Evolutionary conservation across 495 filamentous ascomycete species (phyloP).

Genomic region (Viridothelium virens): DNA sequence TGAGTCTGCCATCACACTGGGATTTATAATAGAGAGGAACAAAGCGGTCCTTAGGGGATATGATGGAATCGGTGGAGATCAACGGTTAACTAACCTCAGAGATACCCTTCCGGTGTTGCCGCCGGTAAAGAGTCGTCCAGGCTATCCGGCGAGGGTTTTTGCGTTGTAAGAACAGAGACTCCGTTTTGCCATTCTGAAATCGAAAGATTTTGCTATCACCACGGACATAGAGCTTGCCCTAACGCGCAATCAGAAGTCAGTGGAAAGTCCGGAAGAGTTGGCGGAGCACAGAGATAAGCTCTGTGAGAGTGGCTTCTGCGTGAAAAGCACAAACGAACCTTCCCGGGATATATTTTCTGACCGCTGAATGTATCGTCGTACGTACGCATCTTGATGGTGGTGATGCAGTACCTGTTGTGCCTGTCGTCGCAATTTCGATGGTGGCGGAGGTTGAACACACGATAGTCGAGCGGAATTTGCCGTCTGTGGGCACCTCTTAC

Average conservation of each 20-base stretch:
- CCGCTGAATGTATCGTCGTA: slow-evolving; percentile 98
- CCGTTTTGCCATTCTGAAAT: slow-evolving; percentile 99
- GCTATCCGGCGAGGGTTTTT: slow-evolving; percentile 99
- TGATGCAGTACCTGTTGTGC: slow-evolving; percentile 25
- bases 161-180: slow-evolving; percentile 98
- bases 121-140: slow-evolving; percentile 95
- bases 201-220: slow-evolving; percentile 99
- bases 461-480: neutral
- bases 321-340: slow-evolving; percentile 55
- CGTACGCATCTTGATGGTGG: slow-evolving; percentile 78
- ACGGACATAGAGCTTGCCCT: slow-evolving; percentile 99
- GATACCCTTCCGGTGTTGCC: slow-evolving; percentile 99
- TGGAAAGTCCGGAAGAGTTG: slow-evolving; percentile 6
- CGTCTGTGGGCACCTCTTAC: slow-evolving; percentile 8
- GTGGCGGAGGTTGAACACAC: neutral
- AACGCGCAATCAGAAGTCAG: slow-evolving; percentile 2
- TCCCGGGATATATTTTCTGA: slow-evolving; percentile 97
- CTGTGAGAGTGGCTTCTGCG: neutral
- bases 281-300: neutral
- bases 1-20: no score
- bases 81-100: slow-evolving; percentile 73
- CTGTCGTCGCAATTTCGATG: neutral
- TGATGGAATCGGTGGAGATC: neutral
- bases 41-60: neutral
- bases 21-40: no score